Evolutionary conservation across 2,329 filamentous ascomycete genomes (phyloP).

Genomic region (Neofusicoccum umdonicola): DNA sequence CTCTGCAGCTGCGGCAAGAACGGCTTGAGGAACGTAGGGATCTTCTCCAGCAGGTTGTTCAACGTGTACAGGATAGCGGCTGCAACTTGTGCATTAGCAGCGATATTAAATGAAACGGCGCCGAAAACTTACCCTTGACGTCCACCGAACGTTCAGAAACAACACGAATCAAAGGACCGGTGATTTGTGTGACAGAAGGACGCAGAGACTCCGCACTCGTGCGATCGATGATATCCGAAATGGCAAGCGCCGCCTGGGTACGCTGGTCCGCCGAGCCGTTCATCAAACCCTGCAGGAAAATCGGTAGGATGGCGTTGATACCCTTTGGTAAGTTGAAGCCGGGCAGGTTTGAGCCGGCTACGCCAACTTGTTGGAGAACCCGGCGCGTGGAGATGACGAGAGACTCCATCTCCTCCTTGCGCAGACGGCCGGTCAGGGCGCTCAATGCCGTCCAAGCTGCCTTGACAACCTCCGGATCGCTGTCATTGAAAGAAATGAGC

Average conservation of each 20-base stretch:
- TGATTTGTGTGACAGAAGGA: constrained; percentile 96
- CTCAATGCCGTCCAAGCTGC: constrained; percentile 83
- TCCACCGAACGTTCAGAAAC: constrained; percentile 95
- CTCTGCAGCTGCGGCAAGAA: constrained; percentile 95
- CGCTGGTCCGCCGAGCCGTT: constrained; percentile 91
- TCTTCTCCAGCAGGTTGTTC: constrained; percentile 95
- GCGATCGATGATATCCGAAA: constrained; percentile 93
- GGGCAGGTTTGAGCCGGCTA: constrained; percentile 76
- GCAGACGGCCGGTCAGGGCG: constrained; percentile 82
- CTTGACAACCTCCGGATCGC: constrained; percentile 80
- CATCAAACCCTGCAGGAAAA: constrained; percentile 97
- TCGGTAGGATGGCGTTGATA: constrained; percentile 92
- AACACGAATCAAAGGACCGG: constrained; percentile 93
- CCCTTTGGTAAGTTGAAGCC: constrained; percentile 93
- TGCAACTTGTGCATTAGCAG: constrained; percentile 20
- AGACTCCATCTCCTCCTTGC: constrained; percentile 97
- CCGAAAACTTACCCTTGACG: constrained; percentile 62
- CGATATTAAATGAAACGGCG: neutral
- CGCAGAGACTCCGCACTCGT: constrained; percentile 84
- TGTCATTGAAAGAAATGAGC: constrained; percentile 87
- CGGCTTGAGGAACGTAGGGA: constrained; percentile 89
- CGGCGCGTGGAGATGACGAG: constrained; percentile 84
- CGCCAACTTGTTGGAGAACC: constrained; percentile 82
- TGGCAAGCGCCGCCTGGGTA: constrained; percentile 85
- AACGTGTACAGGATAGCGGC: constrained; percentile 89